Percentiles rank a stretch among this genome's conserved stretches.
Conservation (phyloP, 306 rosid species). For the Elaeagnus macrophylla region DNA sequence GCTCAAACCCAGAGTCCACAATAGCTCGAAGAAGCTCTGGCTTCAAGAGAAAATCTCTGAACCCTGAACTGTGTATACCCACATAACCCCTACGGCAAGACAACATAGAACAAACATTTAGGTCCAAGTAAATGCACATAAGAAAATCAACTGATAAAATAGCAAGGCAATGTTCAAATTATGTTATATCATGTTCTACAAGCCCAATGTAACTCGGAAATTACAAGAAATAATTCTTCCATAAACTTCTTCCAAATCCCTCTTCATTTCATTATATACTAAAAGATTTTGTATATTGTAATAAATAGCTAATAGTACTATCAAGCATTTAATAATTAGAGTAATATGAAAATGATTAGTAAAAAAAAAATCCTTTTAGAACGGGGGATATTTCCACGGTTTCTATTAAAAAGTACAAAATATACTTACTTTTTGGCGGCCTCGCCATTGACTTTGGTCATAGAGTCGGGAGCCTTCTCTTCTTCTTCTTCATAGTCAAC, state of each 20-base stretch:
- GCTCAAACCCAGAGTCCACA: constrained; percentile 98
- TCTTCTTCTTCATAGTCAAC: constrained; percentile 95
- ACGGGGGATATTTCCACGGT: too few relatives aligned
- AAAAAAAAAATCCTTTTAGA: too few relatives aligned
- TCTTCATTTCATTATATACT: too few relatives aligned
- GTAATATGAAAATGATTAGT: too few relatives aligned
- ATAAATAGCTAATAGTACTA: too few relatives aligned
- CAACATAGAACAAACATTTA: neutral
- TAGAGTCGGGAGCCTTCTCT: constrained; percentile 73
- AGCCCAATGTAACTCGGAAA: too few relatives aligned
- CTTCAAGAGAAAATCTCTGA: constrained; percentile 95
- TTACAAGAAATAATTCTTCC: too few relatives aligned
- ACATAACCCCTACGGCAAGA: constrained; percentile 67
- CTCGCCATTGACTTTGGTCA: constrained; percentile 79
- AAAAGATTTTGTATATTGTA: too few relatives aligned
- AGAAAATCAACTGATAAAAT: neutral
- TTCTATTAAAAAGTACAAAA: neutral
- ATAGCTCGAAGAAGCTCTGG: constrained; percentile 99
- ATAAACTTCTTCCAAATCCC: too few relatives aligned
- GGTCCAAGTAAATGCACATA: neutral
- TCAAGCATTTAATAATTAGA: too few relatives aligned
- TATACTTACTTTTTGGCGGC: constrained; percentile 68
- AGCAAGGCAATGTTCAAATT: too few relatives aligned
- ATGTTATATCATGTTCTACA: too few relatives aligned
- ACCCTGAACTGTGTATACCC: constrained; percentile 98